phyloP scores from a whole-genome alignment of 2,329 filamentous ascomycete species.

The Alternaria angustiovoidea region DNA sequence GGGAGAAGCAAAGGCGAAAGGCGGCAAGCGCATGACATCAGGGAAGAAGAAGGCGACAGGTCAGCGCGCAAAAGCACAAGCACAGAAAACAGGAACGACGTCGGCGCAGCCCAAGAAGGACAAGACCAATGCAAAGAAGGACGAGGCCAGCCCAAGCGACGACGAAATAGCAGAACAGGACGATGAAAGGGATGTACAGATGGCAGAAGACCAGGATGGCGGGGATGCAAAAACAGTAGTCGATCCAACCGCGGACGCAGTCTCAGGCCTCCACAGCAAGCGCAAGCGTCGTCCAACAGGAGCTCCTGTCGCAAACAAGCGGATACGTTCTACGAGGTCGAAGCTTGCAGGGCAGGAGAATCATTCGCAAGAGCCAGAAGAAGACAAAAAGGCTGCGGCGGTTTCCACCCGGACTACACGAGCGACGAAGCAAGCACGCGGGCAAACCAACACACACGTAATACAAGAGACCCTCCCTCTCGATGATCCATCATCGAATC shows the following conservation, averaged over 20 bases:
- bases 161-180: not conserved
- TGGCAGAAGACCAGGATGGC: not conserved
- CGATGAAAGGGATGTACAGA: not conserved
- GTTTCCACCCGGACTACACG: not conserved
- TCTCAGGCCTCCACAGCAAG: not conserved
- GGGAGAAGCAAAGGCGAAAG: not conserved
- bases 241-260: not conserved
- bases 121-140: not conserved
- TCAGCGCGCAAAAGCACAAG: not conserved
- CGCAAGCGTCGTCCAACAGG: not conserved
- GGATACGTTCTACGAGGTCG: not conserved
- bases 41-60: not conserved
- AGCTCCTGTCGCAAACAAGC: not conserved
- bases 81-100: not conserved
- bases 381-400: not conserved
- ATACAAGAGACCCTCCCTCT: not conserved
- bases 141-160: not conserved
- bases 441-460: accelerated
- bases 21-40: not conserved
- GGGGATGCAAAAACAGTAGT: not conserved
- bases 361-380: not conserved
- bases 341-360: not conserved
- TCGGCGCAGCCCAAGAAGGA: not conserved
- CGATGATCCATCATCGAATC: too few species aligned
- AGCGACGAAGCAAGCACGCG: not conserved